These are phyloP conservation scores for Yamadazyma nakazawae DNA, from an alignment of 805 yeast genomes.

Conservation along the genomic window DNA sequence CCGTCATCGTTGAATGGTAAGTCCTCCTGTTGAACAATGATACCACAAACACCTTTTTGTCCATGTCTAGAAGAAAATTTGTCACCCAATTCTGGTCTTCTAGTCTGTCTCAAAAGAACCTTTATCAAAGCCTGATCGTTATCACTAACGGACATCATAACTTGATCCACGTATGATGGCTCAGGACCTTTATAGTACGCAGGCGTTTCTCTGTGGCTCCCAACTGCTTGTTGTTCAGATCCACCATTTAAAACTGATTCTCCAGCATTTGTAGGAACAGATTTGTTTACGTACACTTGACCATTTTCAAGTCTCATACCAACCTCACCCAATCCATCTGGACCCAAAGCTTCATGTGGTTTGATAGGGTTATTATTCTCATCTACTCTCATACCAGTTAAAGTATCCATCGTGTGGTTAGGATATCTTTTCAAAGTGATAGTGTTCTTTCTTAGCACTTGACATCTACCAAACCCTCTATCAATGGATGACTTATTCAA, in stretches of 20 bases:
- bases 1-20: slow-evolving; percentile 94
- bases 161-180: slow-evolving; percentile 93
- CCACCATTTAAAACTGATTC: slow-evolving; percentile 46
- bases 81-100: slow-evolving; percentile 97
- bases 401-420: slow-evolving; percentile 87
- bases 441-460: slow-evolving; percentile 88
- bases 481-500: slow-evolving; percentile 90
- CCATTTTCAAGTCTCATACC: slow-evolving; percentile 90
- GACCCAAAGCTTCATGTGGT: slow-evolving; percentile 84
- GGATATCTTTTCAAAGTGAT: slow-evolving; percentile 87
- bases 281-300: slow-evolving; percentile 89
- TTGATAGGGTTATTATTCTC: slow-evolving; percentile 77
- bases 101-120: slow-evolving; percentile 87
- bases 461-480: slow-evolving; percentile 97
- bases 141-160: slow-evolving; percentile 94
- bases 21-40: slow-evolving; percentile 95
- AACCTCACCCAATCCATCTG: slow-evolving; percentile 96
- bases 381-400: slow-evolving; percentile 88
- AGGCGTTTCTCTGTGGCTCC: slow-evolving; percentile 84
- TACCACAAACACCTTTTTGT: slow-evolving; percentile 99
- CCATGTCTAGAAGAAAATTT: slow-evolving; percentile 98
- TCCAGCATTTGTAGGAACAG: slow-evolving; percentile 83
- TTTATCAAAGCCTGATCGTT: slow-evolving; percentile 92
- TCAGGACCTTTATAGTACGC: slow-evolving; percentile 92
- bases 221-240: slow-evolving; percentile 29